Evolutionary conservation across 495 filamentous ascomycete species (phyloP), one percentile per base, ranked within the genome.

Genomic region (Daldinia vernicosa): DNA sequence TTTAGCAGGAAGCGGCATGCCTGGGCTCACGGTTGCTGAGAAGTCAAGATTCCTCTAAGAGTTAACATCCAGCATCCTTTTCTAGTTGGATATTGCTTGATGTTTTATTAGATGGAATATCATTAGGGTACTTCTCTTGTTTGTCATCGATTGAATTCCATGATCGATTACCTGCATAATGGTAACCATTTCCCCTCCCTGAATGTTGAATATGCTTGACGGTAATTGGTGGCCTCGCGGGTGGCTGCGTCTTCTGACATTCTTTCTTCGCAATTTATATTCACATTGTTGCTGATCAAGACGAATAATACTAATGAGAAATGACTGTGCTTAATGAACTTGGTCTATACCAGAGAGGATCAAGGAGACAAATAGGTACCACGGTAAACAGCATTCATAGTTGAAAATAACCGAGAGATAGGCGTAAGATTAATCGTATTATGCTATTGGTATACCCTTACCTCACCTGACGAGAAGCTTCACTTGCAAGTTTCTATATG

Each of bases 1-100:
- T 47, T 68, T 62, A 54, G 71, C 57, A 40, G 69, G 37, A 26
- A 47, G 17, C 59, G 72, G 39, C 74, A 78, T 76, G 62, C 5
- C 51, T 9, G 32, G 24, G 19, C 27, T 52, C 17, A 11, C 3
- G 17, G 53, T 43, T 33, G 27, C 28, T 11, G 15, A 3, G 17
- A 33, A 11, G 17, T 26, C 35, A 33, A 56, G 35, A 1, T 24
- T 59, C n/a, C 22, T 12, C 17, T 28, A 3, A n/a, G 11, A 32
- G 32, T 40, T 17, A 45, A 45, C 9, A 4, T 28, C 8, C 22
- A 14, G 37, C 24, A 17, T 6, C 32, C 14, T 0, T 33, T 40
- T 56, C 47, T 19, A 17, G 28, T 6, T 30, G 26, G 8, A 2
- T 26, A 27, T 37, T 40, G 51, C 28, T 51, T 6, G 17, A 22